Percentiles rank a stretch among this genome's conserved stretches.
phyloP scores from a whole-genome alignment of 305 asterid genomes.

The Solanum hybrid region DNA sequence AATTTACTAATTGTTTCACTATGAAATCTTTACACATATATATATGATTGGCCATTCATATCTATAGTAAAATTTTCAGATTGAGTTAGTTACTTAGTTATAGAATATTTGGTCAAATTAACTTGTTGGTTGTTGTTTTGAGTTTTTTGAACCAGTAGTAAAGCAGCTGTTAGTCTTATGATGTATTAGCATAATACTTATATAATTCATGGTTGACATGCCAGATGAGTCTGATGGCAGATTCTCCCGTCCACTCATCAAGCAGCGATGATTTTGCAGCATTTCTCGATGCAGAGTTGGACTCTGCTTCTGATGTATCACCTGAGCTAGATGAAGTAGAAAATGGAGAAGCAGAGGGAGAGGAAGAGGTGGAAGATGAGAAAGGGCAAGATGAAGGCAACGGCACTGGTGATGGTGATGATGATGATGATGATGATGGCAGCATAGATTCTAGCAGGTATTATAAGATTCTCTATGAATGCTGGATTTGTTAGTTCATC shows the following conservation, averaged over 20 bases:
- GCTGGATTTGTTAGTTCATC: slow-evolving; percentile 5
- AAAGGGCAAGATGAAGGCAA: not conserved
- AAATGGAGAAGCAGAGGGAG: slow-evolving; percentile 23
- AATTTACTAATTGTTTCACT: not conserved
- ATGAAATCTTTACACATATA: not conserved
- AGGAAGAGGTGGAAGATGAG: slow-evolving; percentile 9
- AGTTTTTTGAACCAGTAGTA: not conserved
- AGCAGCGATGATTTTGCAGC: slow-evolving; percentile 79
- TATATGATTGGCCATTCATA: not conserved
- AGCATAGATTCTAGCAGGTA: slow-evolving; percentile 24
- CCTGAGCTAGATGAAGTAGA: slow-evolving; percentile 23
- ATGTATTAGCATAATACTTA: not conserved
- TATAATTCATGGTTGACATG: not conserved
- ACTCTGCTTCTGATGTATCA: slow-evolving; percentile 47
- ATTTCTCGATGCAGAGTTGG: slow-evolving; percentile 56
- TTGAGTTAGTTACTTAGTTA: not conserved
- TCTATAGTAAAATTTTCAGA: not conserved
- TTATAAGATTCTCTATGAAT: slow-evolving; percentile 13
- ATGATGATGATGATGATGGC: not conserved
- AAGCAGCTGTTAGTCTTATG: not conserved
- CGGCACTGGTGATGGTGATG: not conserved
- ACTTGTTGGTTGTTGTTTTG: not conserved
- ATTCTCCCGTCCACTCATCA: slow-evolving; percentile 65
- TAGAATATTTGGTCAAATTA: not conserved
- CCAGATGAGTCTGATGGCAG: slow-evolving; percentile 66